Base-by-base conservation (phyloP, 805 yeast species). In the Metschnikowia hibisci region DNA sequence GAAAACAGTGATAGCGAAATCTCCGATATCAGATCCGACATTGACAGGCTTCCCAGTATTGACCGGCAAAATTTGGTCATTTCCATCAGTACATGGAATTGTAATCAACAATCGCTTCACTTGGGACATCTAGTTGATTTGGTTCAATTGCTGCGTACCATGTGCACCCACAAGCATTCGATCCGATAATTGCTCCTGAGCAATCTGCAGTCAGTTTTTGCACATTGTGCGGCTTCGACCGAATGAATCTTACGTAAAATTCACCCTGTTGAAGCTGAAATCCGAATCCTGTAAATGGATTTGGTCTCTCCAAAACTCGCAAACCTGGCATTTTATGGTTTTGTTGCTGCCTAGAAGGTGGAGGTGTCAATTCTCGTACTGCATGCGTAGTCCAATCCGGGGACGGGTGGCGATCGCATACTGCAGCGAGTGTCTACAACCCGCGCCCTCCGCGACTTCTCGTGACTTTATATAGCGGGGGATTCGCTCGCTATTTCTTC, bases 1-100 rank as follows among this genome's bases (percentile, higher is more conserved):
- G 28, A 73, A 66, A 11, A 79, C 69, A 2, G 58, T 38, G 9
- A 77, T 52, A 37, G 61, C 58, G 34, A 73, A 68, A 2, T 48
- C 50, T 1, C 76, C 79, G 16, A 63, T 51, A 1, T 64, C 64
- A 1, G 76, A 64, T 5, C 61, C 53, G n/a, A 77, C 54, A 11
- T 46, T 54, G 2, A 71, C 45, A 1, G 73, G 70, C 3, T 42
- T 45, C 27, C 64, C 64, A 1, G 74, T 57, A 48, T 77, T 77
- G 11, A 78, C 71, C 0, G 78, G 73, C 1, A 76, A 72, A 3
- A 61, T 47, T 34, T 55, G 55, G 33, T 51, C 55, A 4, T 53
- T 48, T 9, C 47, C 54, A 2, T 57, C 58, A 40, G 64, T 45
- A 16, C 58, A 52, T 6, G 69, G 46, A 1, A 64, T 71, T 25